phyloP scores from a whole-genome alignment of 1,139 yeast species.

The Blastobotrys buckinghamii region DNA sequence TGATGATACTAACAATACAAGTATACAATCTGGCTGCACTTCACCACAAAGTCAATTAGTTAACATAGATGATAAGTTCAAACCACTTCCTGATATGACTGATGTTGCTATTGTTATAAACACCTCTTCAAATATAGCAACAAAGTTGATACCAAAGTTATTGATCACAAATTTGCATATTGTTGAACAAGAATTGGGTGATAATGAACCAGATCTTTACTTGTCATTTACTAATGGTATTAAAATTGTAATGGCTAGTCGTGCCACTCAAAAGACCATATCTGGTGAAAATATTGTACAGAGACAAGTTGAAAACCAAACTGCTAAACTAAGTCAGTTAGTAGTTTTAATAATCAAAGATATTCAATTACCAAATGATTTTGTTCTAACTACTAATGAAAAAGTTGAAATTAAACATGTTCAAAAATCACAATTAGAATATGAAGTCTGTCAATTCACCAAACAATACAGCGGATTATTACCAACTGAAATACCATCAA shows the following conservation, averaged over 20 bases:
- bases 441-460: background rate
- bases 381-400: background rate
- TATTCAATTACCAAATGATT: background rate
- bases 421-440: background rate
- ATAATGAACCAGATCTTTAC: background rate
- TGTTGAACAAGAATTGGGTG: constrained; percentile 5
- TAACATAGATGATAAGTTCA: no score
- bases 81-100: background rate
- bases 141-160: background rate
- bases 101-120: constrained; percentile 2
- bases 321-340: background rate
- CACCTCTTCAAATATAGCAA: background rate
- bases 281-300: background rate
- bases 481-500: background rate
- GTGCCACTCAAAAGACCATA: background rate
- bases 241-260: background rate
- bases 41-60: no score
- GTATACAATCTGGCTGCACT: no score
- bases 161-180: background rate
- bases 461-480: background rate
- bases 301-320: background rate
- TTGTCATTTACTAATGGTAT: background rate
- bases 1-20: no score
- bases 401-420: background rate
- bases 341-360: background rate